phyloP scores from a whole-genome alignment of 306 rosid species.

The Gillenia trifoliata region DNA sequence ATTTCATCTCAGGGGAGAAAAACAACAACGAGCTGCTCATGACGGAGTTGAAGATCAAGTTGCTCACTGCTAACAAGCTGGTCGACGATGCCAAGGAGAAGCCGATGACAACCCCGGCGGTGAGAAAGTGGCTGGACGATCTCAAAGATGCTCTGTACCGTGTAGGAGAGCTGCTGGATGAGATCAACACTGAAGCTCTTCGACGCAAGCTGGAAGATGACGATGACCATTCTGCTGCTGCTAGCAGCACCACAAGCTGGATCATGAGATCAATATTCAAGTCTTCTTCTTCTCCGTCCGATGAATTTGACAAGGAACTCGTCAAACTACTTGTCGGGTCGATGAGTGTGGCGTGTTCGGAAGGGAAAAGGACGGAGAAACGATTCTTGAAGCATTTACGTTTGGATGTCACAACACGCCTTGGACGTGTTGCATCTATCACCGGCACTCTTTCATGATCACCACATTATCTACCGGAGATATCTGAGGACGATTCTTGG shows the following conservation, averaged over 20 bases:
- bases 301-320: background rate
- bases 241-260: too few species aligned
- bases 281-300: background rate
- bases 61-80: conserved; percentile 10
- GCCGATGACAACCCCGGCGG: conserved; percentile 10
- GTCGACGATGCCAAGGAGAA: conserved; percentile 36
- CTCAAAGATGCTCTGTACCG: background rate
- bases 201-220: background rate
- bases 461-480: background rate
- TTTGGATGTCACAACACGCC: background rate
- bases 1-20: background rate
- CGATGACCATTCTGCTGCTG: too few species aligned
- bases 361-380: conserved; percentile 4
- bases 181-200: conserved; percentile 22
- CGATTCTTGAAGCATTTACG: background rate
- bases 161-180: conserved; percentile 31
- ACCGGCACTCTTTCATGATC: background rate
- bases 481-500: conserved; percentile 8
- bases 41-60: conserved; percentile 1
- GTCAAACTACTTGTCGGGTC: background rate
- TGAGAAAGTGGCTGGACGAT: conserved; percentile 19
- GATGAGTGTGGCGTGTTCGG: conserved; percentile 8
- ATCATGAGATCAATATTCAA: too few species aligned
- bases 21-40: background rate
- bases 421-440: background rate